These are phyloP conservation scores for Starmerella scarabaei DNA, from an alignment of 805 yeast species.

Conservation along the genomic window DNA sequence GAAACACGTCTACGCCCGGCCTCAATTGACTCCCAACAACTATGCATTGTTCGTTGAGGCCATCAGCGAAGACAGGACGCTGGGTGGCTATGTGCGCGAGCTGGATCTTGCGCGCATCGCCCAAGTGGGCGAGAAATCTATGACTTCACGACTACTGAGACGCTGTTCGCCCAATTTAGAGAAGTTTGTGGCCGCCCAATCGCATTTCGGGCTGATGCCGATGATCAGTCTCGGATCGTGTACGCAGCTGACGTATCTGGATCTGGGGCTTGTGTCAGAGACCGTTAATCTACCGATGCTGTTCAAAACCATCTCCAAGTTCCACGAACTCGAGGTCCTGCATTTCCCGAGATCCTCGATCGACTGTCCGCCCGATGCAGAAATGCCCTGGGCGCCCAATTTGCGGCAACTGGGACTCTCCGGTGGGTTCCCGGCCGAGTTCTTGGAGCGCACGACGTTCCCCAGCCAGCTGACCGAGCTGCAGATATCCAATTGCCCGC, in stretches of 20 bases:
- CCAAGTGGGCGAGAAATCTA: constrained; percentile 86
- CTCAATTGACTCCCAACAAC: constrained; percentile 51
- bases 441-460: constrained; percentile 53
- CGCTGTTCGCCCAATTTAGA: constrained; percentile 56
- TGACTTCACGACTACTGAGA: constrained; percentile 67
- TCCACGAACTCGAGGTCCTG: constrained; percentile 52
- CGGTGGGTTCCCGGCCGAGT: constrained; percentile 81
- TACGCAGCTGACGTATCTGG: constrained; percentile 47
- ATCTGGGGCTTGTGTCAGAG: constrained; percentile 77
- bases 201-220: constrained; percentile 88
- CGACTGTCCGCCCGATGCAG: constrained; percentile 37
- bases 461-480: constrained; percentile 59
- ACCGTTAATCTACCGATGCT: constrained; percentile 72
- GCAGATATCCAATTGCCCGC: constrained; percentile 82
- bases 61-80: constrained; percentile 31
- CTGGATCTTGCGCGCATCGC: constrained; percentile 68
- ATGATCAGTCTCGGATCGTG: constrained; percentile 69
- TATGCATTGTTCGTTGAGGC: constrained; percentile 63
- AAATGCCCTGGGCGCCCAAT: constrained; percentile 66
- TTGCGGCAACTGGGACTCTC: constrained; percentile 61
- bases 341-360: constrained; percentile 85
- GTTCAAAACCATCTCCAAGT: constrained; percentile 55
- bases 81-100: constrained; percentile 48
- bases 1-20: constrained; percentile 54
- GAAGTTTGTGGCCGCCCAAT: constrained; percentile 78